Evolutionary conservation across 257 asterid genomes (phyloP).

Genomic region (Nicotiana tomentosiformis): DNA sequence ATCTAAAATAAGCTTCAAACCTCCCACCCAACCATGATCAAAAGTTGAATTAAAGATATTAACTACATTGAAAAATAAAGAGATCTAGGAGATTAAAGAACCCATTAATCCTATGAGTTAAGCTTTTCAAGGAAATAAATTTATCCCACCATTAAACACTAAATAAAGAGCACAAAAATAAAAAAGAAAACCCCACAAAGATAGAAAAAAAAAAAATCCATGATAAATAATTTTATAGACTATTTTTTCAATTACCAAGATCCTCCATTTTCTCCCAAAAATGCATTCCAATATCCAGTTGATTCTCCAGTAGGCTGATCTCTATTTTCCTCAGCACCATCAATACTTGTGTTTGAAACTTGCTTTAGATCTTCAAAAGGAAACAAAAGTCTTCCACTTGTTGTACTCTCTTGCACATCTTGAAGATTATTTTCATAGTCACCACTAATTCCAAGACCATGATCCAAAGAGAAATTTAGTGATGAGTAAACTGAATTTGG

Average conservation of each 20-base stretch:
- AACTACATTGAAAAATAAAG: not conserved
- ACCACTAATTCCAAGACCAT: conserved; percentile 44
- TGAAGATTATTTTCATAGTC: conserved; percentile 36
- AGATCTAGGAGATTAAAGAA: not conserved
- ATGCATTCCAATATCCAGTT: conserved; percentile 60
- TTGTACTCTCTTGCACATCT: conserved; percentile 30
- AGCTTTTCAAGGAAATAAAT: conserved; percentile 23
- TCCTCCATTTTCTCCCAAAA: conserved; percentile 63
- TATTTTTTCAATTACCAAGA: conserved; percentile 34
- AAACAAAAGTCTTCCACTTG: conserved; percentile 47
- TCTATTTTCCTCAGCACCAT: conserved; percentile 23
- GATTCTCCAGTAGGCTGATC: conserved; percentile 25
- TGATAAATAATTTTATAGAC: too few relatives aligned
- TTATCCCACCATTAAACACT: conserved; percentile 24
- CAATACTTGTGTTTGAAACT: conserved; percentile 18
- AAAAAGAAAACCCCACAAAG: too few relatives aligned
- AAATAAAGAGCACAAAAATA: not conserved
- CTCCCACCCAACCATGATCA: conserved; percentile 5
- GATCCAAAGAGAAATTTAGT: conserved; percentile 30
- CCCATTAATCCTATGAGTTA: conserved; percentile 22
- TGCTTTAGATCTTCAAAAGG: conserved; percentile 63
- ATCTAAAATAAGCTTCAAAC: conserved; percentile 34
- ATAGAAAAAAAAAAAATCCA: too few relatives aligned
- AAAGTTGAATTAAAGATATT: not conserved
- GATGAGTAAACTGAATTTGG: conserved; percentile 24